Percentiles rank a stretch among this genome's conserved stretches.
phyloP scores from a whole-genome alignment of 306 rosid genomes.

The Adenanthera pavonina region DNA sequence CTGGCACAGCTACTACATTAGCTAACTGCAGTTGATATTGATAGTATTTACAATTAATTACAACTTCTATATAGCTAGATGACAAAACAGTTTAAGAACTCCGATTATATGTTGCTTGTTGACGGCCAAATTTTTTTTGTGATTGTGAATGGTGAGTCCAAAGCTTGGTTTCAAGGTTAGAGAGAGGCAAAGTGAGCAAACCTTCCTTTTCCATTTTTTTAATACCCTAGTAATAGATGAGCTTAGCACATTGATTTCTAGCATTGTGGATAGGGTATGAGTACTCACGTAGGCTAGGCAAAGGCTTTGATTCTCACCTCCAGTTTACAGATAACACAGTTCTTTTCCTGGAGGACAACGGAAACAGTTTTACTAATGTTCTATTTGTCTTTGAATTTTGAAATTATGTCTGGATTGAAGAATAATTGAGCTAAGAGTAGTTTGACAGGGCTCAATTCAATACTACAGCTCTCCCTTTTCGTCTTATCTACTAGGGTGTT shows the following conservation, averaged over 20 bases:
- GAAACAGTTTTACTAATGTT: neutral
- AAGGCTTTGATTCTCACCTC: too few relatives aligned
- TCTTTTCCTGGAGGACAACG: neutral
- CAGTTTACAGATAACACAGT: neutral
- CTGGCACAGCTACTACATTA: too few relatives aligned
- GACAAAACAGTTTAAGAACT: neutral
- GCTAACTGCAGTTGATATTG: too few relatives aligned
- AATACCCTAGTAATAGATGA: too few relatives aligned
- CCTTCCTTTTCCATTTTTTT: too few relatives aligned
- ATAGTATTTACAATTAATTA: too few relatives aligned
- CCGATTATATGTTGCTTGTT: neutral
- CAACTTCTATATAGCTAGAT: too few relatives aligned
- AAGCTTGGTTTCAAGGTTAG: neutral
- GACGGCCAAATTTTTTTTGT: neutral
- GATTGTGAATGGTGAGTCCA: neutral
- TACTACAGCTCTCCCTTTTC: neutral
- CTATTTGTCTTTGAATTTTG: neutral
- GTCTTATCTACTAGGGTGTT: neutral
- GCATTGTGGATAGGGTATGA: too few relatives aligned
- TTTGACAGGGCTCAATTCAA: neutral
- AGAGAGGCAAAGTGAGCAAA: too few relatives aligned
- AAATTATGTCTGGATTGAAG: neutral
- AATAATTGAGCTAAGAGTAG: constrained; percentile 2
- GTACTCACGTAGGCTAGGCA: too few relatives aligned
- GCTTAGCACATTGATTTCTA: too few relatives aligned